Percentiles rank a stretch among this genome's conserved stretches.
Evolutionary conservation across 768 basidiomycete genomes (phyloP).

Genomic region (Suillus sp.): DNA sequence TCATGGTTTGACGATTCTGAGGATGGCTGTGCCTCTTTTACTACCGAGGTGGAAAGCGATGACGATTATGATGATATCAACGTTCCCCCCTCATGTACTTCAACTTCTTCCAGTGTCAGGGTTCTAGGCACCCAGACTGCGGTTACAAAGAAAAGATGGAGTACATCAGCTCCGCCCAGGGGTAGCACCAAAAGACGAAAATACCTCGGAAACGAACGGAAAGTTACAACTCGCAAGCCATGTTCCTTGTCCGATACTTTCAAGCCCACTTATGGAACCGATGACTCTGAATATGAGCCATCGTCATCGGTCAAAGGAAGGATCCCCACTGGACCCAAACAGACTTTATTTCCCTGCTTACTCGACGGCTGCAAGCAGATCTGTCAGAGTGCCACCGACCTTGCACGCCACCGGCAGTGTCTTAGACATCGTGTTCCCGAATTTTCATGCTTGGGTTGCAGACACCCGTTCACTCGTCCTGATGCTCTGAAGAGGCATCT

Average conservation of each 20-base stretch:
- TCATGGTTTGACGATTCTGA: slow-evolving; percentile 17
- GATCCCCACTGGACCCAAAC: neutral
- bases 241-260: neutral
- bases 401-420: slow-evolving; percentile 32
- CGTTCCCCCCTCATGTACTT: slow-evolving; percentile 23
- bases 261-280: too few relatives aligned
- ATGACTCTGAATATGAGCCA: neutral
- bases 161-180: slow-evolving; percentile 2
- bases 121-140: slow-evolving; percentile 4
- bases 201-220: slow-evolving; percentile 11
- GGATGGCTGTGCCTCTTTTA: slow-evolving; percentile 17
- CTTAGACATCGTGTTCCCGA: slow-evolving; percentile 31
- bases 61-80: slow-evolving; percentile 19
- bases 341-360: slow-evolving; percentile 26
- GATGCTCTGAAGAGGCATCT: slow-evolving; percentile 38
- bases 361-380: slow-evolving; percentile 29
- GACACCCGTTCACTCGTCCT: slow-evolving; percentile 31
- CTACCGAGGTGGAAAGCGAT: slow-evolving; percentile 22
- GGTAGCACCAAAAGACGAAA: slow-evolving; percentile 6
- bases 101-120: slow-evolving; percentile 21
- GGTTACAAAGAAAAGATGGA: neutral
- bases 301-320: slow-evolving; percentile 7
- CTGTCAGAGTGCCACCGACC: slow-evolving; percentile 32
- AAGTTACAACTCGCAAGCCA: neutral
- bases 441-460: slow-evolving; percentile 26